Conservation (phyloP, 2,329 filamentous ascomycete species). For the Aspergillus felis region DNA sequence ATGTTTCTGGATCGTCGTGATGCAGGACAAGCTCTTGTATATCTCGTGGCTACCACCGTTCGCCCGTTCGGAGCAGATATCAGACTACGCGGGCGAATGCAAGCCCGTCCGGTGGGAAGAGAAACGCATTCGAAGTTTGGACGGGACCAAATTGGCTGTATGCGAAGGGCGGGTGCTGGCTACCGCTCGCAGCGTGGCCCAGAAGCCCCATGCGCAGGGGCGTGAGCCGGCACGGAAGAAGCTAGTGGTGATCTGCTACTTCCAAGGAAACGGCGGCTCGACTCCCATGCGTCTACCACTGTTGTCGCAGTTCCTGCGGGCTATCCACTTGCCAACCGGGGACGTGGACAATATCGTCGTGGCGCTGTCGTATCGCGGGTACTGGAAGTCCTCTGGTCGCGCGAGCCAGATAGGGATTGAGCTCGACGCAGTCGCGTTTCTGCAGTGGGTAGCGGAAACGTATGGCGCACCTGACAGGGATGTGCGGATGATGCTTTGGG, state of each 20-base stretch:
- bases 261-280: constrained; percentile 32
- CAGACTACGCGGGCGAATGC: constrained; percentile 59
- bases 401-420: constrained; percentile 69
- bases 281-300: constrained; percentile 35
- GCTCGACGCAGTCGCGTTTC: constrained; percentile 61
- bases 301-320: constrained; percentile 44
- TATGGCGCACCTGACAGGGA: constrained; percentile 23
- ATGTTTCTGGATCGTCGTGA: constrained; percentile 69
- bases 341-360: constrained; percentile 37
- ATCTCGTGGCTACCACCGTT: constrained; percentile 73
- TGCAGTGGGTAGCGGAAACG: constrained; percentile 56
- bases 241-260: constrained; percentile 28
- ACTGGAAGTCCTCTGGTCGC: constrained; percentile 71
- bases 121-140: constrained; percentile 37
- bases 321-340: constrained; percentile 9
- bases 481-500: constrained; percentile 61
- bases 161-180: constrained; percentile 65
- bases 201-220: constrained; percentile 32
- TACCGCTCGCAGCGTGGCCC: not conserved
- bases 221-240: not conserved
- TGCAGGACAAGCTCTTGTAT: constrained; percentile 80
- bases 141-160: constrained; percentile 48
- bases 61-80: constrained; percentile 62
- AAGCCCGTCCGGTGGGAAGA: constrained; percentile 65
- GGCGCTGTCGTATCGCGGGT: constrained; percentile 62